Evolutionary conservation across 2,329 filamentous ascomycete species (phyloP).

Genomic region (Aspergillus sp.): DNA sequence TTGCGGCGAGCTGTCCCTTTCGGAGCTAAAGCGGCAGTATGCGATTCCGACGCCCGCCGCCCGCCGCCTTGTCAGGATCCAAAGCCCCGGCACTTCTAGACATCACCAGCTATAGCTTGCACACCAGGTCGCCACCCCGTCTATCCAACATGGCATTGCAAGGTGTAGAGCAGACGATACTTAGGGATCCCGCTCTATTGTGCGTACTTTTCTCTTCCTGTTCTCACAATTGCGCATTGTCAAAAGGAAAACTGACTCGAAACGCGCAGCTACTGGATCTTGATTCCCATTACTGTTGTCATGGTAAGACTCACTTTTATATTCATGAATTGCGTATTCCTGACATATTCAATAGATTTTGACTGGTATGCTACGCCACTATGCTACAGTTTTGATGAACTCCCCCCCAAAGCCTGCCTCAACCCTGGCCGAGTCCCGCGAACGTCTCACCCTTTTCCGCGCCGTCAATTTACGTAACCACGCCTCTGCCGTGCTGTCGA

Average conservation of each 20-base stretch:
- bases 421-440: constrained; percentile 61
- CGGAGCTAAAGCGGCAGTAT: constrained; percentile 25
- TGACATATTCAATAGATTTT: constrained; percentile 60
- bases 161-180: constrained; percentile 88
- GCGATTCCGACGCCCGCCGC: background rate
- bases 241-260: background rate
- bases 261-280: constrained; percentile 85
- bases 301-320: constrained; percentile 62
- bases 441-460: constrained; percentile 80
- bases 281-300: constrained; percentile 94
- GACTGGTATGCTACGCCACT: constrained; percentile 93
- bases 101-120: background rate
- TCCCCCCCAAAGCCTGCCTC: constrained; percentile 75
- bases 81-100: background rate
- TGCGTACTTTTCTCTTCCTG: constrained; percentile 51
- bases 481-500: constrained; percentile 75
- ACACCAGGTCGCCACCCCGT: constrained; percentile 5
- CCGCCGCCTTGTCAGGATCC: constrained; percentile 15
- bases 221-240: background rate
- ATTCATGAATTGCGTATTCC: background rate
- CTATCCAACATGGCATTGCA: constrained; percentile 68
- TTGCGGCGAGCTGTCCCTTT: constrained; percentile 41
- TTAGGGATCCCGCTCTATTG: constrained; percentile 97
- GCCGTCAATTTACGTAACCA: constrained; percentile 83
- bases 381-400: constrained; percentile 88